phyloP scores from a whole-genome alignment of 192 early-diverging fungal species.

The Powellomyces hirtus region DNA sequence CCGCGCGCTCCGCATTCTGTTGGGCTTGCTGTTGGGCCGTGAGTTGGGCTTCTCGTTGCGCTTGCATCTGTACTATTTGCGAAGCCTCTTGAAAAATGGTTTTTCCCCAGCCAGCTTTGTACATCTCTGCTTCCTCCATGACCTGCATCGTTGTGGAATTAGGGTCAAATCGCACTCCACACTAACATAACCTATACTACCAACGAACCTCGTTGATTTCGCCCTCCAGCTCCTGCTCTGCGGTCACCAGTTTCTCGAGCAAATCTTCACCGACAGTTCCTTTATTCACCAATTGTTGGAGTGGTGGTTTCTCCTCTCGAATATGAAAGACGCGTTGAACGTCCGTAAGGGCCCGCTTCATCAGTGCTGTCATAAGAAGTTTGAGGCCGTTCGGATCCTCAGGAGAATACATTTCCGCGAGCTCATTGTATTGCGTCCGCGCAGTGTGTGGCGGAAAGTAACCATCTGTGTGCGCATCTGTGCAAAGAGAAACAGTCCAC shows the following conservation, averaged over 20 bases:
- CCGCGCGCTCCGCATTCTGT: neutral
- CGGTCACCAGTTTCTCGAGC: conserved; percentile 67
- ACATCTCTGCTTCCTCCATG: conserved; percentile 77
- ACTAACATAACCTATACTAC: no score
- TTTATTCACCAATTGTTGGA: conserved; percentile 70
- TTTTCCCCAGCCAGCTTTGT: conserved; percentile 76
- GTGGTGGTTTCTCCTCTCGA: conserved; percentile 74
- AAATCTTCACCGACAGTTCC: conserved; percentile 84
- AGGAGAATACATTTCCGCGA: conserved; percentile 46
- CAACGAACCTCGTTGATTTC: conserved; percentile 69
- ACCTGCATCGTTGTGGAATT: no score
- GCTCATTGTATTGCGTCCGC: conserved; percentile 44
- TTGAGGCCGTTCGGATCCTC: conserved; percentile 39
- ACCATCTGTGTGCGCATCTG: neutral
- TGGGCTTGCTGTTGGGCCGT: conserved; percentile 56
- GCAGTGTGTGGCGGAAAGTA: conserved; percentile 36
- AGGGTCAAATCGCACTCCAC: no score
- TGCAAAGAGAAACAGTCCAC: no score
- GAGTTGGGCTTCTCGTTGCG: conserved; percentile 64
- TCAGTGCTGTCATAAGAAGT: conserved; percentile 66
- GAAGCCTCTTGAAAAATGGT: conserved; percentile 80
- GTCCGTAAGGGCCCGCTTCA: conserved; percentile 78
- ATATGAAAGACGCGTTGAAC: conserved; percentile 72
- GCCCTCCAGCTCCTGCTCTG: conserved; percentile 74
- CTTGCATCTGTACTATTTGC: conserved; percentile 70